A percentile compares a stretch with the other conserved stretches of the same genome.
phyloP scores from a whole-genome alignment of 2,329 filamentous ascomycete genomes.

The Thelonectria blattea region DNA sequence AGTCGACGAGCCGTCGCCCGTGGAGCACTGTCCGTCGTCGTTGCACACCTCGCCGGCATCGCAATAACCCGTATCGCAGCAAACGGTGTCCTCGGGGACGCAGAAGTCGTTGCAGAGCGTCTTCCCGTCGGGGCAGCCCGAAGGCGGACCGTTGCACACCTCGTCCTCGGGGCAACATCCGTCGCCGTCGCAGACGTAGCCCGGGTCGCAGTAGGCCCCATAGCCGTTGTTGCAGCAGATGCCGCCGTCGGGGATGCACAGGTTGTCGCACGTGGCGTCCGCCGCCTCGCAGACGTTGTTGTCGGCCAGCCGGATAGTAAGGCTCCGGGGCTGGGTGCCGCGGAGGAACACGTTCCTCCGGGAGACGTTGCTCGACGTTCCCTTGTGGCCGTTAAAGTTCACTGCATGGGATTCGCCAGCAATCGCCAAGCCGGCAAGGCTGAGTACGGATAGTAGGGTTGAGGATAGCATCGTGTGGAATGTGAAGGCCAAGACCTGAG shows the following conservation, averaged over 20 bases:
- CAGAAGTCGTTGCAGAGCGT: slow-evolving; percentile 39
- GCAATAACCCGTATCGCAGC: slow-evolving; percentile 41
- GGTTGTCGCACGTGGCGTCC: slow-evolving; percentile 37
- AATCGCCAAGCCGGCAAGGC: slow-evolving; percentile 32
- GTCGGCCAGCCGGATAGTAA: slow-evolving; percentile 26
- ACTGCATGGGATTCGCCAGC: slow-evolving; percentile 23
- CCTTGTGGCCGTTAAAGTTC: slow-evolving; percentile 25
- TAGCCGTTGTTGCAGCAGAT: slow-evolving; percentile 40
- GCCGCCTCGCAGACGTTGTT: slow-evolving; percentile 28
- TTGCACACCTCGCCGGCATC: slow-evolving; percentile 40
- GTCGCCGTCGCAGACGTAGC: slow-evolving; percentile 37
- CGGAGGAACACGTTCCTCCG: slow-evolving; percentile 30
- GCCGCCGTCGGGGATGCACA: slow-evolving; percentile 42
- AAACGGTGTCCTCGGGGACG: slow-evolving; percentile 41
- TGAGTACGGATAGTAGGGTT: slow-evolving; percentile 37
- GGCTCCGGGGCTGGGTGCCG: slow-evolving; percentile 25
- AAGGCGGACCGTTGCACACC: slow-evolving; percentile 39
- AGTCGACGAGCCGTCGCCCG: slow-evolving; percentile 16
- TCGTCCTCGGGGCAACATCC: slow-evolving; percentile 45
- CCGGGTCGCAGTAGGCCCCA: slow-evolving; percentile 42
- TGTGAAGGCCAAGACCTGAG: neutral
- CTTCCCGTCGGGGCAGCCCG: slow-evolving; percentile 35
- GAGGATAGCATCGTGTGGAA: slow-evolving; percentile 35
- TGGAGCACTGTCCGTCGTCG: slow-evolving; percentile 29
- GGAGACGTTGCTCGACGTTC: slow-evolving; percentile 21